phyloP scores from a whole-genome alignment of 176 grass and related monocot species.

The Carex parvula region DNA sequence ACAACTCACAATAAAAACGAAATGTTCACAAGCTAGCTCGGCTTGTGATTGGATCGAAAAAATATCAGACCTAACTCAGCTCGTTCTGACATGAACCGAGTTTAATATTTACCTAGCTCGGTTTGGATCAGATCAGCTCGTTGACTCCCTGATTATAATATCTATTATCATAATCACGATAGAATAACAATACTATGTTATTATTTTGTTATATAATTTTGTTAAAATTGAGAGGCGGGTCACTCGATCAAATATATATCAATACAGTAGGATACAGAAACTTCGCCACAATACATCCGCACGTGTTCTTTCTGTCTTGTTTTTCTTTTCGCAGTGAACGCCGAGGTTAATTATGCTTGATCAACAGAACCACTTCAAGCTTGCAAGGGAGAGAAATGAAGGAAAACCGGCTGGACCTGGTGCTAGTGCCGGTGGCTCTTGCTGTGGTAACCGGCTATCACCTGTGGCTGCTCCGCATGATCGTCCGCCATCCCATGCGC shows the following conservation, averaged over 20 bases:
- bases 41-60: too few relatives aligned
- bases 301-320: not conserved
- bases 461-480: constrained; percentile 51
- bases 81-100: too few relatives aligned
- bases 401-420: constrained; percentile 60
- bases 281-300: not conserved
- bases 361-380: not conserved
- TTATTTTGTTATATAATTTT: too few relatives aligned
- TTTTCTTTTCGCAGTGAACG: not conserved
- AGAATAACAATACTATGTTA: too few relatives aligned
- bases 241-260: not conserved
- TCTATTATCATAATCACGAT: too few relatives aligned
- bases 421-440: constrained; percentile 65
- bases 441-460: constrained; percentile 46
- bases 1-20: too few relatives aligned
- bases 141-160: too few relatives aligned
- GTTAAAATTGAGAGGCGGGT: too few relatives aligned
- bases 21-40: too few relatives aligned
- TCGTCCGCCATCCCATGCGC: constrained; percentile 38
- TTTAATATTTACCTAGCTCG: too few relatives aligned
- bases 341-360: not conserved
- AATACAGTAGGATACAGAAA: not conserved
- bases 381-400: constrained; percentile 22
- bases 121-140: too few relatives aligned
- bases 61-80: too few relatives aligned